A percentile compares a stretch with the other conserved stretches of the same genome.
These are phyloP conservation scores for Monascus purpureus DNA, from an alignment of 495 filamentous ascomycete species.

Conservation along the genomic window DNA sequence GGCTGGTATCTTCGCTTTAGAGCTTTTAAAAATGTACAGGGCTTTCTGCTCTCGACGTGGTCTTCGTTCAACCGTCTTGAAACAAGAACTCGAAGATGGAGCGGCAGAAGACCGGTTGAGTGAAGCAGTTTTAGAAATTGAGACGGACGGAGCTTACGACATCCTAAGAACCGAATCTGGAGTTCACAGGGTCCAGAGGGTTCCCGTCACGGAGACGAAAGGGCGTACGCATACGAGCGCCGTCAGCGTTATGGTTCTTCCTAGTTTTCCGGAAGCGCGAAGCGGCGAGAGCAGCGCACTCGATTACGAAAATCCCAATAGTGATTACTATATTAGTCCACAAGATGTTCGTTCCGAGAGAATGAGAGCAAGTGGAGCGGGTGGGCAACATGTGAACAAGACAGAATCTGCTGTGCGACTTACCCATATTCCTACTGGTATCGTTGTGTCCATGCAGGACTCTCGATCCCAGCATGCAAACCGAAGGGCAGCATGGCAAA, in stretches of 20 bases:
- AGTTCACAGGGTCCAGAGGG: slow-evolving; percentile 87
- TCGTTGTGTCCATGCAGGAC: slow-evolving; percentile 82
- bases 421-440: slow-evolving; percentile 80
- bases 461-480: slow-evolving; percentile 82
- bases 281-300: slow-evolving; percentile 35
- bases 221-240: slow-evolving; percentile 90
- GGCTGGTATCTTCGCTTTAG: slow-evolving; percentile 74
- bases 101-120: slow-evolving; percentile 46
- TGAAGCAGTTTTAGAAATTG: slow-evolving; percentile 83
- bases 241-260: slow-evolving; percentile 79
- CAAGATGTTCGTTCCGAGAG: slow-evolving; percentile 76
- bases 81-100: slow-evolving; percentile 41
- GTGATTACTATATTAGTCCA: slow-evolving; percentile 79
- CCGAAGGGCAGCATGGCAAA: slow-evolving; percentile 68
- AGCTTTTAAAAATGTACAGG: slow-evolving; percentile 83
- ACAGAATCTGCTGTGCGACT: slow-evolving; percentile 92
- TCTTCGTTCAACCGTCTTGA: slow-evolving; percentile 43
- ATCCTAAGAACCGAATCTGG: slow-evolving; percentile 74
- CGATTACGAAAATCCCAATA: slow-evolving; percentile 67
- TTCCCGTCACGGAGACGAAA: slow-evolving; percentile 78
- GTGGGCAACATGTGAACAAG: slow-evolving; percentile 96
- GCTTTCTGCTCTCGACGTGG: slow-evolving; percentile 54
- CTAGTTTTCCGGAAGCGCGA: slow-evolving; percentile 54
- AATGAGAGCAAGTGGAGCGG: slow-evolving; percentile 84
- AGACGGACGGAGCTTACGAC: slow-evolving; percentile 62